These are phyloP conservation scores for Fusarium lyarnte DNA, from an alignment of 2,329 filamentous ascomycete species.

Conservation along the genomic window DNA sequence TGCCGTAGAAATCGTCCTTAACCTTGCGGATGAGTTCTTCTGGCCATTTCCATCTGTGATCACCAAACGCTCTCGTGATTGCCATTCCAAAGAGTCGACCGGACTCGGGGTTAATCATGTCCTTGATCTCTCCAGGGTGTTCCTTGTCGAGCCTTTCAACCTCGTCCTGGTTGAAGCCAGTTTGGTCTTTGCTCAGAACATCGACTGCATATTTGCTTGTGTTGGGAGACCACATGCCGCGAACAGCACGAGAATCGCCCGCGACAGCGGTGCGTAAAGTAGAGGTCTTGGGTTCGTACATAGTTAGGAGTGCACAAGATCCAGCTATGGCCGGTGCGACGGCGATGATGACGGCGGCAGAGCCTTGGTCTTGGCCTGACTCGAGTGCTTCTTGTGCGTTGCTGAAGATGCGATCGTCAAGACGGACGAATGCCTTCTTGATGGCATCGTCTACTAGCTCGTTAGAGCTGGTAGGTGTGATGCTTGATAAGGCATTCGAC, in stretches of 20 bases:
- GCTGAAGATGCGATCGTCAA: slow-evolving; percentile 65
- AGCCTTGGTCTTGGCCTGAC: slow-evolving; percentile 42
- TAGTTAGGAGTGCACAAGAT: slow-evolving; percentile 70
- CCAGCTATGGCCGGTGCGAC: slow-evolving; percentile 57
- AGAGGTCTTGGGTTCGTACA: slow-evolving; percentile 65
- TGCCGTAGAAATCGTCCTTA: slow-evolving; percentile 60
- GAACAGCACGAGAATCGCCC: slow-evolving; percentile 73
- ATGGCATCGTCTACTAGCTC: slow-evolving; percentile 64
- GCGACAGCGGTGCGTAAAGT: slow-evolving; percentile 71
- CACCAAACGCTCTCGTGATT: slow-evolving; percentile 74
- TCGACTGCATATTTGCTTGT: slow-evolving; percentile 59
- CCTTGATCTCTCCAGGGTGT: slow-evolving; percentile 70
- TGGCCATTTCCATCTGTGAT: slow-evolving; percentile 74
- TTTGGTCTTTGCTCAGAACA: slow-evolving; percentile 72
- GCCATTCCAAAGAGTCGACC: slow-evolving; percentile 70
- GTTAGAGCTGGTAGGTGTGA: slow-evolving; percentile 50
- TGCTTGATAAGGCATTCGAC: slow-evolving; percentile 46
- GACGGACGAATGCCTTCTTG: slow-evolving; percentile 64
- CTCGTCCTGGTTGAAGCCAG: slow-evolving; percentile 69
- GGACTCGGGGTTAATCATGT: slow-evolving; percentile 57
- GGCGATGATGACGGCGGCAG: slow-evolving; percentile 42
- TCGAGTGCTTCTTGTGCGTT: slow-evolving; percentile 47
- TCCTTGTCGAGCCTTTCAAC: slow-evolving; percentile 61
- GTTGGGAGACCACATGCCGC: slow-evolving; percentile 59
- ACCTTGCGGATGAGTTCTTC: slow-evolving; percentile 50